phyloP scores from a whole-genome alignment of 495 filamentous ascomycete genomes.

The Bathelium albidoporum region DNA sequence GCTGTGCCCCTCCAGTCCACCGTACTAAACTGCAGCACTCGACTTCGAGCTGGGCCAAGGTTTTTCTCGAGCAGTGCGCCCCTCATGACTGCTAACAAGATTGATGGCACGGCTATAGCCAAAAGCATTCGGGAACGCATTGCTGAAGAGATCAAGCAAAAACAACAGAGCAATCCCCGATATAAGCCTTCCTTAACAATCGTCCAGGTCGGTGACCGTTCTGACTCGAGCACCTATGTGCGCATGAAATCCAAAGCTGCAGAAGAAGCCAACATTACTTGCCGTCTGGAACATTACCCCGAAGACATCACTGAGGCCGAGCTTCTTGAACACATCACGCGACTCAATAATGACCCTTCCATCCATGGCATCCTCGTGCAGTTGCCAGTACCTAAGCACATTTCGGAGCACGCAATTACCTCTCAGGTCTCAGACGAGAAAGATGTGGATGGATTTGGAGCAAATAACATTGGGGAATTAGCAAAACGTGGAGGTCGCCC shows the following conservation, averaged over 20 bases:
- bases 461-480: slow-evolving; percentile 85
- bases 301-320: slow-evolving; percentile 75
- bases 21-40: neutral
- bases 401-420: slow-evolving; percentile 82
- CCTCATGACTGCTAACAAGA: slow-evolving; percentile 76
- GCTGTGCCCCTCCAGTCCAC: neutral
- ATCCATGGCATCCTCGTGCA: slow-evolving; percentile 94
- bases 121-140: slow-evolving; percentile 75
- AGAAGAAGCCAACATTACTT: slow-evolving; percentile 85
- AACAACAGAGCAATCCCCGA: slow-evolving; percentile 68
- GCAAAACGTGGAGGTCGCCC: slow-evolving; percentile 87
- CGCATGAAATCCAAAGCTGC: slow-evolving; percentile 99
- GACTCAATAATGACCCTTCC: slow-evolving; percentile 75
- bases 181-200: slow-evolving; percentile 86
- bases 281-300: slow-evolving; percentile 71
- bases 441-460: slow-evolving; percentile 96
- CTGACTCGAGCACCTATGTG: slow-evolving; percentile 97
- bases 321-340: slow-evolving; percentile 67
- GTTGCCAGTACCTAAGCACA: slow-evolving; percentile 75
- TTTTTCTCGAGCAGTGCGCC: slow-evolving; percentile 40
- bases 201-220: slow-evolving; percentile 85
- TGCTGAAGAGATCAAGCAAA: slow-evolving; percentile 65
- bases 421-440: slow-evolving; percentile 85
- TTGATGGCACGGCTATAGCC: slow-evolving; percentile 92
- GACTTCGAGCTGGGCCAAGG: slow-evolving; percentile 14